Evolutionary conservation across 2,329 filamentous ascomycete genomes (phyloP).

Genomic region (Talaromyces sp.): DNA sequence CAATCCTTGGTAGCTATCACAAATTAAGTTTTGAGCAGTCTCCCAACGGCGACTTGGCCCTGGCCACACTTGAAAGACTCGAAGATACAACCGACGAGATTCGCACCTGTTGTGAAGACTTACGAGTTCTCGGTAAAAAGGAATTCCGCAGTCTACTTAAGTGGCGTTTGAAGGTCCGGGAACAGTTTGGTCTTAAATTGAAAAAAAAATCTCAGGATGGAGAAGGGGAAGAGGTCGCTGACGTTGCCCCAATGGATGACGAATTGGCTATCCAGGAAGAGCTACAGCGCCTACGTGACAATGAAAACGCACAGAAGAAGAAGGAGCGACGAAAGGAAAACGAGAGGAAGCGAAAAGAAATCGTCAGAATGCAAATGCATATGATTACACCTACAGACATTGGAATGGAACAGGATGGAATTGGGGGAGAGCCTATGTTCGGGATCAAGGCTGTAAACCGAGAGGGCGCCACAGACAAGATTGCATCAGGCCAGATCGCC

Average conservation of each 20-base stretch:
- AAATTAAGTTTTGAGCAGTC: slow-evolving; percentile 75
- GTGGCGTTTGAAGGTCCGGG: slow-evolving; percentile 85
- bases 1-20: slow-evolving; percentile 81
- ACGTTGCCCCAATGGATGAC: slow-evolving; percentile 88
- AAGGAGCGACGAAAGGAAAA: slow-evolving; percentile 83
- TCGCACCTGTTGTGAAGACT: slow-evolving; percentile 68
- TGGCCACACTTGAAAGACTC: slow-evolving; percentile 78
- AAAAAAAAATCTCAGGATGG: slow-evolving; percentile 59
- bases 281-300: slow-evolving; percentile 74
- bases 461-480: slow-evolving; percentile 61
- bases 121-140: slow-evolving; percentile 86
- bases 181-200: slow-evolving; percentile 79
- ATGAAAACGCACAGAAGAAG: slow-evolving; percentile 69
- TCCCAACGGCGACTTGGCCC: slow-evolving; percentile 75
- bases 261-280: slow-evolving; percentile 88
- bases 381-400: slow-evolving; percentile 97
- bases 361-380: slow-evolving; percentile 93
- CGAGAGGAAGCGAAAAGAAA: slow-evolving; percentile 88
- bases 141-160: slow-evolving; percentile 86
- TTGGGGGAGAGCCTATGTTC: slow-evolving; percentile 79
- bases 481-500: slow-evolving; percentile 74
- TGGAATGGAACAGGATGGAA: slow-evolving; percentile 79
- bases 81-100: slow-evolving; percentile 84
- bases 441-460: slow-evolving; percentile 76
- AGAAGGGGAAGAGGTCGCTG: slow-evolving; percentile 67